A percentile compares a stretch with the other conserved stretches of the same genome.
phyloP scores from a whole-genome alignment of 2,329 filamentous ascomycete genomes.

The Cladosporium sp. region DNA sequence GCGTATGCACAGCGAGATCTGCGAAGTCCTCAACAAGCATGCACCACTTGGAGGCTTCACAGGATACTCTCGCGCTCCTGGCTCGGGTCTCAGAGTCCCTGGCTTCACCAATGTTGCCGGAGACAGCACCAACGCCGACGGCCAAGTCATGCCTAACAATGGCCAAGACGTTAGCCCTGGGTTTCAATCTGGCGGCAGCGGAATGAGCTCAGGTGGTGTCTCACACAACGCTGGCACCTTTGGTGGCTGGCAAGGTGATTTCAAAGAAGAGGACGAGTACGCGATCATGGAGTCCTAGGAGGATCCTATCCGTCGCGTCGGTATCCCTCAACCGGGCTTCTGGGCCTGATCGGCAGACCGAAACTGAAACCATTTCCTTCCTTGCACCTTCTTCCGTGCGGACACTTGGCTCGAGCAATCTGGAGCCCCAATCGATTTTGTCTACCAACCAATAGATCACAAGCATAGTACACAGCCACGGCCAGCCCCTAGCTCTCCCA shows the following conservation, averaged over 20 bases:
- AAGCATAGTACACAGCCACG: constrained; percentile 14
- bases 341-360: constrained; percentile 1
- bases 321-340: neutral
- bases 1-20: constrained; percentile 90
- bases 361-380: constrained; percentile 5
- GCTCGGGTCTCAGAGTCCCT: constrained; percentile 83
- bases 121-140: constrained; percentile 61
- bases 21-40: constrained; percentile 81
- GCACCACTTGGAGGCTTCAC: constrained; percentile 64
- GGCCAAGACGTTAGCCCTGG: constrained; percentile 42
- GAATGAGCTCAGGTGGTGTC: constrained; percentile 48
- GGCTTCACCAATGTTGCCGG: constrained; percentile 90
- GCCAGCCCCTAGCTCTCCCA: constrained; percentile 7
- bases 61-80: constrained; percentile 72
- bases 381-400: constrained; percentile 1
- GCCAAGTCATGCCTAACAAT: constrained; percentile 40
- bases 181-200: constrained; percentile 63
- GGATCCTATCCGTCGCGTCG: neutral
- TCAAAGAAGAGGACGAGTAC: constrained; percentile 95
- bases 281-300: constrained; percentile 66
- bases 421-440: constrained; percentile 9
- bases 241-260: constrained; percentile 46
- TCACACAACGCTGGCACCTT: constrained; percentile 41
- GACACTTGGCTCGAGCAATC: constrained; percentile 12
- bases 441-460: constrained; percentile 12